These are phyloP conservation scores for Wickerhamomyces chaumierensis DNA, from an alignment of 805 yeast genomes.

Conservation along the genomic window DNA sequence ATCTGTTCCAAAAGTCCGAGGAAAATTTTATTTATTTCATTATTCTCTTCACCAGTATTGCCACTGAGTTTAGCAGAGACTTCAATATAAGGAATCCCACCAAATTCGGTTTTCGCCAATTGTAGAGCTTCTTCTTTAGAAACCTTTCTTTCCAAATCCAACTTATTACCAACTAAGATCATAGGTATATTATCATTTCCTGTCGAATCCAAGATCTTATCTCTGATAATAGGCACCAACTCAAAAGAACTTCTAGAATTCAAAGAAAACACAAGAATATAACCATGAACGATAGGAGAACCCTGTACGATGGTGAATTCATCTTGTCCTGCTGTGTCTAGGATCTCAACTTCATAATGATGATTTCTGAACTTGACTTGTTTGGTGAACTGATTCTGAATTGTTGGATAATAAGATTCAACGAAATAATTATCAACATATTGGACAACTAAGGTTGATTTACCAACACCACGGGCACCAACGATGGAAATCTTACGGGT, in stretches of 20 bases:
- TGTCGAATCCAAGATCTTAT: conserved; percentile 65
- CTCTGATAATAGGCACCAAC: conserved; percentile 64
- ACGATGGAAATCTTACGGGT: conserved; percentile 74
- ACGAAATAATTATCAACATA: conserved; percentile 83
- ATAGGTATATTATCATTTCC: conserved; percentile 67
- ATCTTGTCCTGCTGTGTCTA: conserved; percentile 93
- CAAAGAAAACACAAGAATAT: conserved; percentile 71
- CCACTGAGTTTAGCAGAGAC: conserved; percentile 76
- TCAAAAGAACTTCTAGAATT: conserved; percentile 71
- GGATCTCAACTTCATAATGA: conserved; percentile 70
- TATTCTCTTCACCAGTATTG: conserved; percentile 65
- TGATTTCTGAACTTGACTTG: conserved; percentile 56
- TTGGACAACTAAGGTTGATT: conserved; percentile 75
- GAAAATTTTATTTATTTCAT: conserved; percentile 54
- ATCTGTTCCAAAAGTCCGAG: conserved; percentile 48
- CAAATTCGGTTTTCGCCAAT: conserved; percentile 56
- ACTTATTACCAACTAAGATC: conserved; percentile 67
- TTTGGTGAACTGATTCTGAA: conserved; percentile 75
- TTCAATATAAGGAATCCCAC: conserved; percentile 69
- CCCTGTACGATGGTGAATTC: conserved; percentile 75
- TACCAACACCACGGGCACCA: conserved; percentile 82
- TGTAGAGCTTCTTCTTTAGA: conserved; percentile 44
- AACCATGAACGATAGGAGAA: conserved; percentile 73
- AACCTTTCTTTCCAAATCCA: conserved; percentile 59
- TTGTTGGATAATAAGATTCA: conserved; percentile 85